Evolutionary conservation across 768 basidiomycete genomes (phyloP), one percentile per base, ranked within the genome.

Genomic region (Thelephora ganbajun): DNA sequence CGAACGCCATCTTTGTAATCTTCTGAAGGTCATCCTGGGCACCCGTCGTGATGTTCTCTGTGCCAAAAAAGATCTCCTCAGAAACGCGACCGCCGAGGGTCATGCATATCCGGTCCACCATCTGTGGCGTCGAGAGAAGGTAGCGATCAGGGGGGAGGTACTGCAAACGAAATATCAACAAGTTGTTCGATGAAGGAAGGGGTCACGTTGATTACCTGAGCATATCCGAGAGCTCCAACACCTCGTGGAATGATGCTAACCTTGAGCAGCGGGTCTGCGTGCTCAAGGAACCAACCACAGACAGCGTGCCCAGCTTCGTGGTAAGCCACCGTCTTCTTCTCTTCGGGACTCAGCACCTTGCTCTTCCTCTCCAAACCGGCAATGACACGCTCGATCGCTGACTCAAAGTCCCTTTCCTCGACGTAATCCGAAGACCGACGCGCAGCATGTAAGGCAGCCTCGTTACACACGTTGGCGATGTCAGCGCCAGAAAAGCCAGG

Each of bases 291-390:
- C 96, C 96, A 99, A 3, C 96, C 96, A 58, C 89, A 93, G 41
- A 98, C 83, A 18, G 96, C 96, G 64, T 99, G 96, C 4, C 96
- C 96, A 19, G 96, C 96, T 70, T 99, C 96, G 59, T 99, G 96
- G 62, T 98, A 97, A 6, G 96, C 96, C 37, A 98, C 93, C 0
- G 87, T 97, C 68, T 82, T 93, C 80, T 99, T 99, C 74, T 99
- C 96, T 56, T 96, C 91, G 19, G 80, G 74, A 57, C 87, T 92
- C 41, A 99, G 70, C 23, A 98, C 86, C 49, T 93, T 72, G 54
- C 84, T 90, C 76, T 97, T 99, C 60, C 90, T 76, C 73, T 98
- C 96, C 56, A 98, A 66, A 26, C 96, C 96, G 48, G 92, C 94
- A 53, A 98, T 93, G 33, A 99, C 96, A 35, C 96, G 79, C 69